Conservation (phyloP, 495 filamentous ascomycete species). For the Podospora australis region DNA sequence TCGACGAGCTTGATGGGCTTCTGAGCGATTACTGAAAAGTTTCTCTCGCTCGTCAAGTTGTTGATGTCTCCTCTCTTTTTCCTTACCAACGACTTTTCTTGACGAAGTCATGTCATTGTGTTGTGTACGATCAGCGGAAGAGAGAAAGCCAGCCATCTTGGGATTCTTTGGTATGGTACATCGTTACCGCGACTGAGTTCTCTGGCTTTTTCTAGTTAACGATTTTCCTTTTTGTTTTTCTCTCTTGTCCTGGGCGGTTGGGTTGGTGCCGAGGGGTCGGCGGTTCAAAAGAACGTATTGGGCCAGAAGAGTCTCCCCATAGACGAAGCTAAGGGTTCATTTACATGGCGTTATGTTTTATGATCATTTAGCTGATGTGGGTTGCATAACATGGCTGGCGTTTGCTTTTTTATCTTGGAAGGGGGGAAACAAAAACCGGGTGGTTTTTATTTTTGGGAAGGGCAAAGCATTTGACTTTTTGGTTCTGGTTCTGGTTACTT, state of each 20-base stretch:
- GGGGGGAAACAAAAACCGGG: neutral
- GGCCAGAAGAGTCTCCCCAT: constrained; percentile 20
- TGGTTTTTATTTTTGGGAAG: constrained; percentile 15
- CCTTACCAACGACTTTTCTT: too few species aligned
- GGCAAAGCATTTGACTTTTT: too few species aligned
- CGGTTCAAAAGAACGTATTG: too few species aligned
- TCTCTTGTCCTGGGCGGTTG: neutral
- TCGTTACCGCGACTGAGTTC: neutral
- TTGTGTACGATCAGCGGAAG: neutral
- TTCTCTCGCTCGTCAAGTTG: neutral
- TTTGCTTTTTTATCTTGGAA: constrained; percentile 9
- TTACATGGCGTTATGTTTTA: constrained; percentile 15
- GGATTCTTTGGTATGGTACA: constrained; percentile 1
- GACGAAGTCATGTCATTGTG: too few species aligned
- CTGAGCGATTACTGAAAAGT: constrained; percentile 56
- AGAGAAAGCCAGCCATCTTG: neutral
- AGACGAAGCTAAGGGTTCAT: constrained; percentile 18
- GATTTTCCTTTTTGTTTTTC: neutral
- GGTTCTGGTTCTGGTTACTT: constrained; percentile 1
- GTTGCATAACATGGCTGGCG: constrained; percentile 20
- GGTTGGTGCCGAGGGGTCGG: neutral
- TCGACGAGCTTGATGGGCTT: constrained; percentile 89
- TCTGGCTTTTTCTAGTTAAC: neutral
- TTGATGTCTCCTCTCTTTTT: too few species aligned
- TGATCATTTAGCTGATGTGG: constrained; percentile 22